Percentiles rank a stretch among this genome's conserved stretches.
These are phyloP conservation scores for Lipomyces yarrowii DNA, from an alignment of 1,139 yeast species.

Conservation along the genomic window DNA sequence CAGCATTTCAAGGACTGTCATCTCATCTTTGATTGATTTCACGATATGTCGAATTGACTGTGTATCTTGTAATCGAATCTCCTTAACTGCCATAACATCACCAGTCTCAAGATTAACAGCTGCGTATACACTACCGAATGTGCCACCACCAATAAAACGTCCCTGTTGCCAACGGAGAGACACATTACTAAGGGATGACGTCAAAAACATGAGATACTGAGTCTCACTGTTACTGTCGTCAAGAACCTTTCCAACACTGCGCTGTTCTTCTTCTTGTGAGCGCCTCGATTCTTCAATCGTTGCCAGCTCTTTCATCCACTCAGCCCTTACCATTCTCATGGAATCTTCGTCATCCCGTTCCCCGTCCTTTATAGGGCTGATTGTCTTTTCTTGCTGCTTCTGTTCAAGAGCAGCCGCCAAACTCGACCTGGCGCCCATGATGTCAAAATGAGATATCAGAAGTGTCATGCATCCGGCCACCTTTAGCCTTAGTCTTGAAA, in stretches of 20 bases:
- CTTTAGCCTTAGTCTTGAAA: slow-evolving; percentile 68
- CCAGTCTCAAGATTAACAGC: slow-evolving; percentile 94
- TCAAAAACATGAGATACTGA: slow-evolving; percentile 81
- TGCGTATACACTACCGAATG: slow-evolving; percentile 92
- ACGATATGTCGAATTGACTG: slow-evolving; percentile 84
- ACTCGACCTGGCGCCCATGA: slow-evolving; percentile 95
- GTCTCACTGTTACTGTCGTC: slow-evolving; percentile 87
- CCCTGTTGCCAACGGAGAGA: slow-evolving; percentile 98
- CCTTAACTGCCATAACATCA: slow-evolving; percentile 96
- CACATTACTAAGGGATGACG: slow-evolving; percentile 86
- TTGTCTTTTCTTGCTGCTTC: slow-evolving; percentile 51
- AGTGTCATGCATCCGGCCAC: slow-evolving; percentile 96
- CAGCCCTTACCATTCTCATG: slow-evolving; percentile 57
- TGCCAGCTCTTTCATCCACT: slow-evolving; percentile 60
- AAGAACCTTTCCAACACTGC: slow-evolving; percentile 79
- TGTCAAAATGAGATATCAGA: slow-evolving; percentile 91
- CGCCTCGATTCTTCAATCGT: slow-evolving; percentile 61
- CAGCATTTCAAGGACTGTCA: slow-evolving; percentile 93
- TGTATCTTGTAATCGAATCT: slow-evolving; percentile 85
- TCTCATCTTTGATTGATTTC: slow-evolving; percentile 89
- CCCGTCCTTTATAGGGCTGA: slow-evolving; percentile 20
- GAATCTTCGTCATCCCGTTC: slow-evolving; percentile 60
- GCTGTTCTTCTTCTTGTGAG: slow-evolving; percentile 54
- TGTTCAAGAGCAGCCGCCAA: slow-evolving; percentile 64
- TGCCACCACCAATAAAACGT: slow-evolving; percentile 89